Conservation (phyloP, 768 basidiomycete species). For the Bullera alba region DNA sequence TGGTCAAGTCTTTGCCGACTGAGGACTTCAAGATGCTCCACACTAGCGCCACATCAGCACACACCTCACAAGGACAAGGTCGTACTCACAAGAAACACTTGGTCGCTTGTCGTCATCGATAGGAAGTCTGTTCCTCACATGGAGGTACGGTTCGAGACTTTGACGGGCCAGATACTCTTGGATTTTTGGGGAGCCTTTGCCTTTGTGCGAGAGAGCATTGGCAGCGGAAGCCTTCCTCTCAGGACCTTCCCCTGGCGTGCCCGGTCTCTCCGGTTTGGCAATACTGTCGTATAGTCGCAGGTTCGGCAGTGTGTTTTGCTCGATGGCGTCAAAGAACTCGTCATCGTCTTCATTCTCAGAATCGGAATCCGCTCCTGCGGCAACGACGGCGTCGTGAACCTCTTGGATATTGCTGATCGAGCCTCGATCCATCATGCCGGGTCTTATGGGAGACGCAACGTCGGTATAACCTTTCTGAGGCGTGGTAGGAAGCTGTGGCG, state of each 20-base stretch:
- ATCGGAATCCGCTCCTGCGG: conserved; percentile 33
- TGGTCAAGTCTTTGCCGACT: conserved; percentile 94
- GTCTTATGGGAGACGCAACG: conserved; percentile 1
- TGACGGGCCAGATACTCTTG: conserved; percentile 34
- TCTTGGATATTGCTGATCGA: conserved; percentile 34
- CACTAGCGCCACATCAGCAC: conserved; percentile 47
- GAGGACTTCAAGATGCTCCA: conserved; percentile 93
- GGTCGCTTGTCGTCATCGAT: conserved; percentile 72
- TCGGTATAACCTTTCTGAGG: conserved; percentile 1
- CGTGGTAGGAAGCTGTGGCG: too few relatives aligned
- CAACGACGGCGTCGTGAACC: conserved; percentile 40
- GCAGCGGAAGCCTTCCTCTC: neutral
- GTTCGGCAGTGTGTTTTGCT: conserved; percentile 68
- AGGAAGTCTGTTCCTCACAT: conserved; percentile 58
- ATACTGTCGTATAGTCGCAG: conserved; percentile 63
- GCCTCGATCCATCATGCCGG: conserved; percentile 4
- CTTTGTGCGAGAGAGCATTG: conserved; percentile 1
- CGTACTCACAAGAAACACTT: conserved; percentile 52
- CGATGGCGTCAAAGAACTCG: conserved; percentile 97
- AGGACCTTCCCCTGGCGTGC: conserved; percentile 14
- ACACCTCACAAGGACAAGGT: neutral
- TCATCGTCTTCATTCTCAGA: conserved; percentile 55
- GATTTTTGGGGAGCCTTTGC: conserved; percentile 21
- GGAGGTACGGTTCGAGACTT: conserved; percentile 60
- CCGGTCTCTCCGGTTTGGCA: conserved; percentile 48